Evolutionary conservation across 2,329 filamentous ascomycete species (phyloP).

Genomic region (Pseudogymnoascus sp.): DNA sequence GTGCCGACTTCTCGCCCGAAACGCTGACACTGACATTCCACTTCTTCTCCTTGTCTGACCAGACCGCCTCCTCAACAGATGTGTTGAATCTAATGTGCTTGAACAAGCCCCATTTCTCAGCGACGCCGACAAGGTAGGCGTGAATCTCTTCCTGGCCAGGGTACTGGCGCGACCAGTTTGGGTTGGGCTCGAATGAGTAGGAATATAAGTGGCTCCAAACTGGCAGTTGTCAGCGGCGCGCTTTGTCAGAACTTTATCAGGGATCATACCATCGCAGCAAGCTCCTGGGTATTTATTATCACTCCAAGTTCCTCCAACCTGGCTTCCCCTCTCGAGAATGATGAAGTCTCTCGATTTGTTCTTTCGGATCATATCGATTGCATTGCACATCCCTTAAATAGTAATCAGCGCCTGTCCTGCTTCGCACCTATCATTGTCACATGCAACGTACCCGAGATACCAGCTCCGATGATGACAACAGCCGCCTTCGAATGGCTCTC

Average conservation of each 20-base stretch:
- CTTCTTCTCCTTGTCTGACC: slow-evolving; percentile 45
- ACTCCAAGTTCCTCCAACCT: slow-evolving; percentile 45
- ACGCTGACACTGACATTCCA: slow-evolving; percentile 45
- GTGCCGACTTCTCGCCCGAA: slow-evolving; percentile 45
- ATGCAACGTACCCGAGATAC: slow-evolving; percentile 39
- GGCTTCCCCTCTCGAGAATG: slow-evolving; percentile 47
- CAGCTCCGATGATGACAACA: slow-evolving; percentile 51
- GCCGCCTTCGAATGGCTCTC: slow-evolving; percentile 4
- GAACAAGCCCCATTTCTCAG: slow-evolving; percentile 47
- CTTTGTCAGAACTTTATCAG: not conserved
- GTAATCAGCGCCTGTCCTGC: not conserved
- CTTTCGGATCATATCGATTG: slow-evolving; percentile 48
- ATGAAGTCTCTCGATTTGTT: slow-evolving; percentile 48
- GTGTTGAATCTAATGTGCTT: slow-evolving; percentile 52
- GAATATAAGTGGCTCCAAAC: slow-evolving; percentile 45
- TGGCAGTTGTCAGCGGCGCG: slow-evolving; percentile 24
- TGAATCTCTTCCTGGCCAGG: slow-evolving; percentile 54
- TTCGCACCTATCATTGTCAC: not conserved
- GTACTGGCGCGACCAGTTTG: slow-evolving; percentile 50
- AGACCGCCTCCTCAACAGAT: slow-evolving; percentile 43
- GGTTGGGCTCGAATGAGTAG: slow-evolving; percentile 54
- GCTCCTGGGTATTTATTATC: slow-evolving; percentile 51
- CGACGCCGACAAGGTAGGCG: slow-evolving; percentile 45
- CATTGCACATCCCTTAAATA: slow-evolving; percentile 44
- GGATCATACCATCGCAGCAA: slow-evolving; percentile 40